Evolutionary conservation across 805 yeast species (phyloP).

Genomic region (Candida takata): DNA sequence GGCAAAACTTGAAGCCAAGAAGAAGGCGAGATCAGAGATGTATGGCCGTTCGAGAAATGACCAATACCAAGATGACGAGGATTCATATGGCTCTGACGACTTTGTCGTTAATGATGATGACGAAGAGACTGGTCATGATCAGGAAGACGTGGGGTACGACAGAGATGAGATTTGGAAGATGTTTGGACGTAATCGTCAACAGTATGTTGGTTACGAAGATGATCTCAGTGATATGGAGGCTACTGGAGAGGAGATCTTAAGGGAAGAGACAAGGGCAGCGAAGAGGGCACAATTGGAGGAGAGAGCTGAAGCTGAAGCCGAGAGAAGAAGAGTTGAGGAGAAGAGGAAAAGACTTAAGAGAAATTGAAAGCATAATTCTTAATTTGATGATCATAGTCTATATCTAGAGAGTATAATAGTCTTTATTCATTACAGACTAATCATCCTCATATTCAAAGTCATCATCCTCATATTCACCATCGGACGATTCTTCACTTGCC

Average conservation of each 20-base stretch:
- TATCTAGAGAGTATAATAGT: not conserved
- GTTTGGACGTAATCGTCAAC: conserved; percentile 54
- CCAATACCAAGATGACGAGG: conserved; percentile 40
- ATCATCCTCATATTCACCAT: conserved; percentile 28
- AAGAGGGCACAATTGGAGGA: conserved; percentile 73
- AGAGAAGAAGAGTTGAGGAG: conserved; percentile 39
- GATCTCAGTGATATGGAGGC: conserved; percentile 81
- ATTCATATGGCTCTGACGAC: conserved; percentile 28
- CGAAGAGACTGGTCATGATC: conserved; percentile 17
- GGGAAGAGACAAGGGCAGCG: conserved; percentile 70
- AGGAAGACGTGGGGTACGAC: conserved; percentile 46
- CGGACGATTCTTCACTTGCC: not conserved
- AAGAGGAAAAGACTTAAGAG: conserved; percentile 37
- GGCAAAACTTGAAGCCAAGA: conserved; percentile 35
- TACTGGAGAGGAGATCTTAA: conserved; percentile 79
- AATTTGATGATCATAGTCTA: not conserved
- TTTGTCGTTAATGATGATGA: conserved; percentile 51
- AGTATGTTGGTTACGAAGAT: conserved; percentile 38
- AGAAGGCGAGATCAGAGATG: conserved; percentile 16
- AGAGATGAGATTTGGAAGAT: conserved; percentile 87
- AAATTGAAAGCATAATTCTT: not conserved
- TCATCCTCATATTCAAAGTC: conserved; percentile 35
- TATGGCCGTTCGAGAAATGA: not conserved
- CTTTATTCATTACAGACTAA: conserved; percentile 5
- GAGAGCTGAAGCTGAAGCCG: conserved; percentile 55